Evolutionary conservation across 2,329 filamentous ascomycete genomes (phyloP), one percentile per base, ranked within the genome.

Genomic region (Penicillium carneum): DNA sequence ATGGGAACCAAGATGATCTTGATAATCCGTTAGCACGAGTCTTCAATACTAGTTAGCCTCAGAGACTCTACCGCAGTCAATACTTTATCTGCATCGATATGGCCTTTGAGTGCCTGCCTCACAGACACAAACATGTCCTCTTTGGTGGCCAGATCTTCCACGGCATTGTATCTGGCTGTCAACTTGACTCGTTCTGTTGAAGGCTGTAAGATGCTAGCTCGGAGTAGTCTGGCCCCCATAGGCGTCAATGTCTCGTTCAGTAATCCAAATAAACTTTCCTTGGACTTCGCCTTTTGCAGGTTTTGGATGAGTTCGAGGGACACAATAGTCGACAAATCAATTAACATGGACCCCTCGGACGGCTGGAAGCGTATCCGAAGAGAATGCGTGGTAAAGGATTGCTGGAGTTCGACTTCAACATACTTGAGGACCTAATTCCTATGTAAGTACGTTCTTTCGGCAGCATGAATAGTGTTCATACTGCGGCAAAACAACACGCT

Each of bases 231-330:
- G 5, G 87, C 84, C 3, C 95, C 95, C 92, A 98, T 98, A 0
- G 91, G 90, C 0, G 95, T 98, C 20, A 87, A 74, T 0, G 93
- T 97, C 65, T 92, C 84, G 69, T 98, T 96, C 47, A 99, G 79
- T 0, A 98, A 77, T 0, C 93, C 93, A 64, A 93, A 94, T 0
- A 99, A 81, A 65, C 90, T 94, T 41, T 94, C 87, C 64, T 88
- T 91, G 0, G 93, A 96, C 67, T 90, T 93, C 0, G 87, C 72
- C 67, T 90, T 88, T 12, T 91, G 88, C 0, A 93, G 73, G 67
- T 97, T 99, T 70, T 97, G 92, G 29, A 98, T 90, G 6, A 99
- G 84, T 74, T 99, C 95, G 3, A 99, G 82, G 0, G 92, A 92
- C 39, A 89, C 85, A 31, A 97, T 92, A 0, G 93, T 96, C 0